Percentiles rank a stretch among this genome's conserved stretches.
These are phyloP conservation scores for Epithemia pelagica DNA, from an alignment of 108 stramenopile species.

Conservation along the genomic window DNA sequence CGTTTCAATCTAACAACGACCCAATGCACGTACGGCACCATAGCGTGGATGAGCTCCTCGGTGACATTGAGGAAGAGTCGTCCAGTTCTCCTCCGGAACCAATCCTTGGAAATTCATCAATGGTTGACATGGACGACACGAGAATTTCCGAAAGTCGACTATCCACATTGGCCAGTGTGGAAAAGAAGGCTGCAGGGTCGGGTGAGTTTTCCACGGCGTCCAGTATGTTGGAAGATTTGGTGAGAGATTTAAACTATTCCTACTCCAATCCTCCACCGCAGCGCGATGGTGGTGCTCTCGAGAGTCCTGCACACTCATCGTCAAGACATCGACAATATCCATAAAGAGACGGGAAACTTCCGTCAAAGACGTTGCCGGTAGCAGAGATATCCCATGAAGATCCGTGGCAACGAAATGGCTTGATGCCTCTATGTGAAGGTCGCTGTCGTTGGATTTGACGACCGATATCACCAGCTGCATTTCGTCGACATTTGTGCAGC, in stretches of 20 bases:
- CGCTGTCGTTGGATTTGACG: no score
- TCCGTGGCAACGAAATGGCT: no score
- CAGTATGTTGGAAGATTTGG: neutral
- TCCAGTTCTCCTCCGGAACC: neutral
- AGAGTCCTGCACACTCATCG: no score
- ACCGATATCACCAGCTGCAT: no score
- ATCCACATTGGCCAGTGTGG: neutral
- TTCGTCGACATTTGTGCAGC: no score
- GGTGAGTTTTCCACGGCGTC: neutral
- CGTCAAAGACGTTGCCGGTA: no score
- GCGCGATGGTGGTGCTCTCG: neutral
- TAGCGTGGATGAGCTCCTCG: neutral
- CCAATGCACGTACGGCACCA: neutral
- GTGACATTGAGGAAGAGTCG: neutral
- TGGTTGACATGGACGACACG: neutral
- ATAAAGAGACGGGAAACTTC: no score
- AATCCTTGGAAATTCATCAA: neutral
- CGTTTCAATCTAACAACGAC: neutral
- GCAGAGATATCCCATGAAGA: no score
- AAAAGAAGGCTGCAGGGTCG: neutral
- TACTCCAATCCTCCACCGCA: neutral
- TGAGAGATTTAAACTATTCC: neutral
- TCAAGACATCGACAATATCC: no score
- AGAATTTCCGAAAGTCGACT: neutral
- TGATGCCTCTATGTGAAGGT: no score